These are phyloP conservation scores for Novymonas esmeraldas DNA, from an alignment of 208 protist species.

Conservation along the genomic window DNA sequence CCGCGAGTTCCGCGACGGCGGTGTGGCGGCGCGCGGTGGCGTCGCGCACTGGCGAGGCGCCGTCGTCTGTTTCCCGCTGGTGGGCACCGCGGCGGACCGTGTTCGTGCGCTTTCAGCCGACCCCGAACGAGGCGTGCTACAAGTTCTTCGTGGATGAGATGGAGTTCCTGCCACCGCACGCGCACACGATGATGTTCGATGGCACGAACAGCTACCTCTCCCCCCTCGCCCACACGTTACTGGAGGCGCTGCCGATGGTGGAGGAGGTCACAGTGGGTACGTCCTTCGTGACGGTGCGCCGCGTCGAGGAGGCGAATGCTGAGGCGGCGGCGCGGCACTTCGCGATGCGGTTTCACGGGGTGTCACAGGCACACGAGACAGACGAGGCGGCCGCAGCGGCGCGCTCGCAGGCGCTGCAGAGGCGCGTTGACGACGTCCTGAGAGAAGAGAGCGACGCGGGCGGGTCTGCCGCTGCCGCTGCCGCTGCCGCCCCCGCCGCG, in stretches of 20 bases:
- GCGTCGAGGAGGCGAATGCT: conserved; percentile 62
- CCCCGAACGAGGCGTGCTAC: conserved; percentile 85
- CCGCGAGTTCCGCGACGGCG: neutral
- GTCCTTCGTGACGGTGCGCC: conserved; percentile 81
- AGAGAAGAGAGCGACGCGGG: neutral
- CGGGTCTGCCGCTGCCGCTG: neutral
- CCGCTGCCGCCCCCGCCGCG: neutral
- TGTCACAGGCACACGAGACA: conserved; percentile 10
- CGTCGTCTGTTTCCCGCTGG: neutral
- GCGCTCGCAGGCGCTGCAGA: conserved; percentile 63
- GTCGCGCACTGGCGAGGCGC: neutral
- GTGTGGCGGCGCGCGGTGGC: conserved; percentile 6
- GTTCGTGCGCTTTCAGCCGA: conserved; percentile 83
- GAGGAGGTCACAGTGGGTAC: conserved; percentile 86
- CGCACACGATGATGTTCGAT: conserved; percentile 77
- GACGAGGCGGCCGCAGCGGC: conserved; percentile 38
- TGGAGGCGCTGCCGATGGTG: conserved; percentile 82
- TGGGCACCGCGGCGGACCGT: conserved; percentile 23
- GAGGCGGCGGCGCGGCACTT: conserved; percentile 69
- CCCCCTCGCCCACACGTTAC: conserved; percentile 69
- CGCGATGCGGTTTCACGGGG: conserved; percentile 55
- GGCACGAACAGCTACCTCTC: conserved; percentile 79
- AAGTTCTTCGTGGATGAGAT: conserved; percentile 80
- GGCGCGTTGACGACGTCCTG: conserved; percentile 35
- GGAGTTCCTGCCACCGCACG: conserved; percentile 53